A percentile compares a stretch with the other conserved stretches of the same genome.
phyloP scores from a whole-genome alignment of 352 stramenopile genomes.

The Phytophthora cryptogea region DNA sequence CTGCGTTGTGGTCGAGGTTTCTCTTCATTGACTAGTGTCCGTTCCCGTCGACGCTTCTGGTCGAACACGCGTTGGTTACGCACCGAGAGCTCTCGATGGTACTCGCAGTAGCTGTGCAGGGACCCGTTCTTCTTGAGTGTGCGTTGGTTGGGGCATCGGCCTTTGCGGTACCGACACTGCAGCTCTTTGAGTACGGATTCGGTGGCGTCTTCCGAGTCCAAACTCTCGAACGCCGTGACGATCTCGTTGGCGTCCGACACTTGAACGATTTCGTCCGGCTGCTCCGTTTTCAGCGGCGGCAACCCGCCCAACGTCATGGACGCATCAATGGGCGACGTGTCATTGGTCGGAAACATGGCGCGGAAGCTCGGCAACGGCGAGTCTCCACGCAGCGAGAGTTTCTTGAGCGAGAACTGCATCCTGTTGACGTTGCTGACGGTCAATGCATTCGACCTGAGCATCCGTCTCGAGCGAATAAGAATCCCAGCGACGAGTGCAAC shows the following conservation, averaged over 20 bases:
- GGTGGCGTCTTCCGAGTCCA: constrained; percentile 13
- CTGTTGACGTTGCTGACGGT: not conserved
- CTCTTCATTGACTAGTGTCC: not conserved
- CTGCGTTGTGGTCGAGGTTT: not conserved
- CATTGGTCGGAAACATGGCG: constrained; percentile 22
- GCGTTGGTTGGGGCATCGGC: constrained; percentile 55
- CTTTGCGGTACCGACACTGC: constrained; percentile 54
- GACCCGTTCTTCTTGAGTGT: constrained; percentile 69
- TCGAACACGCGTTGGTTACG: constrained; percentile 66
- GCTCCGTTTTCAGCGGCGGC: constrained; percentile 15
- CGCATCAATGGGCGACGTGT: constrained; percentile 13
- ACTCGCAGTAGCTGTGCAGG: constrained; percentile 67
- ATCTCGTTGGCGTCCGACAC: constrained; percentile 27
- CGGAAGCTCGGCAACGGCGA: constrained; percentile 23
- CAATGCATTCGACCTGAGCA: not conserved
- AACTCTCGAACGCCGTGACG: constrained; percentile 32
- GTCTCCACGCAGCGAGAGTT: constrained; percentile 18
- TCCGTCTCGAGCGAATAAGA: constrained; percentile 26
- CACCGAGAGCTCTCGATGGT: constrained; percentile 61
- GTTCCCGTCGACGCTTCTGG: constrained; percentile 42
- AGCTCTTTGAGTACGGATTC: constrained; percentile 15
- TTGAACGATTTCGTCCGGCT: constrained; percentile 4
- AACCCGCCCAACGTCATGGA: constrained; percentile 34
- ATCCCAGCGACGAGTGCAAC: constrained; percentile 20
- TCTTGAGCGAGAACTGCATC: constrained; percentile 29